Base-by-base conservation (phyloP, 352 stramenopile genomes). In the Pseudoperonospora humuli region DNA sequence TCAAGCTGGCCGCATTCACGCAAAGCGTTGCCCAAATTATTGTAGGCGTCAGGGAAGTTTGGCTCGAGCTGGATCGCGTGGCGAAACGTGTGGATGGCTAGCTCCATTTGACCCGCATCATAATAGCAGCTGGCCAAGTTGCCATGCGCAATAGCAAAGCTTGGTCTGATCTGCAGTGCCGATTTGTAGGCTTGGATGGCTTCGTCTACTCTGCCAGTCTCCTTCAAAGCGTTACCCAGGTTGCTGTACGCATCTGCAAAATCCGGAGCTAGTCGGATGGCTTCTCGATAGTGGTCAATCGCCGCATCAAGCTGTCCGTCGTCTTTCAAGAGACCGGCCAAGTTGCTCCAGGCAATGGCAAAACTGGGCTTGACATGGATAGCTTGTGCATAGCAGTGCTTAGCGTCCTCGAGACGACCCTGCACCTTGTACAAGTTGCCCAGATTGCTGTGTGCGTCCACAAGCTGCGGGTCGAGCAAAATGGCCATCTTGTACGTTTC, bases 401-500 rank as follows among this genome's bases (percentile, higher is more conserved):
- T 93, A 25, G 90, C 86, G n/a, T 93, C 81, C 17, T 92, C 79
- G 17, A 87, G 59, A 0, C 71, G 64, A 3, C 82, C 82, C 61
- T 95, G 76, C 10, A 84, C 75, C 54, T 96, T 96, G 61, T 95
- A 92, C 18, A 97, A 58, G 47, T 97, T 97, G 17, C 87, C 93
- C n/a, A 97, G 50, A 48, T 98, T 98, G 35, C 71, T 90, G 53
- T 96, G 86, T n/a, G 91, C 91, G 45, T 97, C 90, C 13, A 96
- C 86, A 10, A 97, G 67, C 25, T 70, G 70, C 27, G 86, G 90
- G 34, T 95, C 69, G 3, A 93, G 58, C 38, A 96, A 67, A 1
- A 97, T 62, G 29, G 87, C 90, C 82, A 96, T 95, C 57, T 96
- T 86, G 75, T 97, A 97, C 35, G 86, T 96, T 57, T 96, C 82